Evolutionary conservation across 176 grass and related monocot species (phyloP).

Genomic region (Phragmites australis): DNA sequence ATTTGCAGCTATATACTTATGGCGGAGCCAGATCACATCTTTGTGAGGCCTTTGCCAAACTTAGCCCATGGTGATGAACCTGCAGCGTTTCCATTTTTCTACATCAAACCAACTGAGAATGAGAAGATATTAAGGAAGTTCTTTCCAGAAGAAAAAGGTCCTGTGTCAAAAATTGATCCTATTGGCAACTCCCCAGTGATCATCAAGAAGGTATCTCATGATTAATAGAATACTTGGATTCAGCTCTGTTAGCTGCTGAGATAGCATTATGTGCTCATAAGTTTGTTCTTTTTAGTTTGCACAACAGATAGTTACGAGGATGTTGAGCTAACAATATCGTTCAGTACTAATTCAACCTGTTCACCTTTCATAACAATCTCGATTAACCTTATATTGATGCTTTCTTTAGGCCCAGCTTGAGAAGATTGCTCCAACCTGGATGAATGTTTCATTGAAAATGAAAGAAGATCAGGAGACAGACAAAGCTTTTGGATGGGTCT

Average conservation of each 20-base stretch:
- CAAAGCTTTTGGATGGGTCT: conserved; percentile 97
- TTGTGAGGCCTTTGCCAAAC: conserved; percentile 94
- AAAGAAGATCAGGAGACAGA: conserved; percentile 90
- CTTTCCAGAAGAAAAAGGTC: conserved; percentile 86
- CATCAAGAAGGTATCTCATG: conserved; percentile 77
- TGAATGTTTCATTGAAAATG: conserved; percentile 93
- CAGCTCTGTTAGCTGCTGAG: background rate
- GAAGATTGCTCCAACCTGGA: conserved; percentile 99
- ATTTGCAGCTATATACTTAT: conserved; percentile 92
- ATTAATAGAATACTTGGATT: background rate
- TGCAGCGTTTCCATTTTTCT: conserved; percentile 86
- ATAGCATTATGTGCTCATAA: conserved; percentile 8
- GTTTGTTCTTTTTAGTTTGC: background rate
- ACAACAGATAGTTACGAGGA: background rate
- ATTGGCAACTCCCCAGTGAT: conserved; percentile 98
- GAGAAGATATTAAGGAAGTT: conserved; percentile 90
- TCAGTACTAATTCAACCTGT: conserved; percentile 15
- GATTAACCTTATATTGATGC: conserved; percentile 1
- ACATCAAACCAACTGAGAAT: conserved; percentile 86
- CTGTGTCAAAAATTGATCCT: conserved; percentile 82
- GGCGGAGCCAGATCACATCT: conserved; percentile 98
- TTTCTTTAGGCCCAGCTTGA: conserved; percentile 62
- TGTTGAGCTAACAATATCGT: background rate
- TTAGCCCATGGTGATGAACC: conserved; percentile 71
- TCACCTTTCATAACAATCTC: background rate